These are phyloP conservation scores for Avena insularis DNA, from an alignment of 176 grass and related monocot genomes.

Conservation along the genomic window DNA sequence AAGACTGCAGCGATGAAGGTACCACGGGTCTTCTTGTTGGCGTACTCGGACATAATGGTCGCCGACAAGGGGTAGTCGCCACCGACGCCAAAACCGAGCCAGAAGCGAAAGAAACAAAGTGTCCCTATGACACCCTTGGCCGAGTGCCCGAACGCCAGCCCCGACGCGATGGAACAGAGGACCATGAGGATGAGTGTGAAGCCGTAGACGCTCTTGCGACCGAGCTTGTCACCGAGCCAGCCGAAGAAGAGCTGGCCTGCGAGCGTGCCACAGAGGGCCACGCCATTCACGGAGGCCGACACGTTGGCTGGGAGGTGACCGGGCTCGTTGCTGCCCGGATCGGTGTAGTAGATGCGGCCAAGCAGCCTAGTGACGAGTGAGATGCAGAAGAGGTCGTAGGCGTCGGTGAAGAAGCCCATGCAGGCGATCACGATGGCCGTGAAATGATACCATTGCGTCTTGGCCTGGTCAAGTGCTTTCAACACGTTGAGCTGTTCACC, in stretches of 20 bases:
- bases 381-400: slow-evolving; percentile 70
- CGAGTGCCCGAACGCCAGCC: slow-evolving; percentile 53
- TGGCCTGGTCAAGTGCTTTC: no score
- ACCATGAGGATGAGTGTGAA: slow-evolving; percentile 82
- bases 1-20: not conserved
- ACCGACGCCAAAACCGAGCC: slow-evolving; percentile 84
- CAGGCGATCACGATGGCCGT: slow-evolving; percentile 52
- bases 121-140: slow-evolving; percentile 37
- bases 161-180: slow-evolving; percentile 56
- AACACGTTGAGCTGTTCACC: no score
- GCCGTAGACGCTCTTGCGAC: slow-evolving; percentile 75
- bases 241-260: slow-evolving; percentile 81
- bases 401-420: slow-evolving; percentile 90
- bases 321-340: no score
- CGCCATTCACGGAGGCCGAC: slow-evolving; percentile 27
- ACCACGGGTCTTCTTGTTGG: slow-evolving; percentile 76
- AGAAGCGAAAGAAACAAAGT: slow-evolving; percentile 84
- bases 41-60: slow-evolving; percentile 99
- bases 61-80: slow-evolving; percentile 71
- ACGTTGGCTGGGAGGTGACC: no score
- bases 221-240: slow-evolving; percentile 83
- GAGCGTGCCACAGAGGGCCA: slow-evolving; percentile 78
- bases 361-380: slow-evolving; percentile 60
- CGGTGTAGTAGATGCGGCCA: slow-evolving; percentile 68
- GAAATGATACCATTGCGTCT: no score